phyloP scores from a whole-genome alignment of 2,329 filamentous ascomycete genomes.

The Pseudodiploospora longispora region DNA sequence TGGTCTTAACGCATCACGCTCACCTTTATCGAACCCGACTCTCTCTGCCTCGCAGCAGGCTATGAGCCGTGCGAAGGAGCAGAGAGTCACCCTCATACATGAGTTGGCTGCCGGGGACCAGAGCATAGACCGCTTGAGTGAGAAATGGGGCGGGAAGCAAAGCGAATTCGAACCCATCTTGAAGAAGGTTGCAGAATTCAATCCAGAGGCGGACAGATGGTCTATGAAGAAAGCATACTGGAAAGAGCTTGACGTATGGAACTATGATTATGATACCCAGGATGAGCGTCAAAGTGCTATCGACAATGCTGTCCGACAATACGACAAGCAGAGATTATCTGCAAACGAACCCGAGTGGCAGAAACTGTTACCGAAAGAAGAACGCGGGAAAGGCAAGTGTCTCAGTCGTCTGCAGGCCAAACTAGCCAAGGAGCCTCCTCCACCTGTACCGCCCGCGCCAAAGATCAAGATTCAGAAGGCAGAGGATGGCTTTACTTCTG shows the following conservation, averaged over 20 bases:
- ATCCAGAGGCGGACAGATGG: constrained; percentile 42
- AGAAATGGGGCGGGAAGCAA: constrained; percentile 42
- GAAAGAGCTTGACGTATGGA: constrained; percentile 58
- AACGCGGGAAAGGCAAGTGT: constrained; percentile 50
- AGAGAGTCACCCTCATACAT: constrained; percentile 48
- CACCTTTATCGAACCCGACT: constrained; percentile 43
- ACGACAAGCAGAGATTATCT: constrained; percentile 50
- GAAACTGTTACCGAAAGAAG: constrained; percentile 46
- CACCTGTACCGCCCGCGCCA: constrained; percentile 31
- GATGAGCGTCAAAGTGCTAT: constrained; percentile 52
- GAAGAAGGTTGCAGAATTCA: constrained; percentile 50
- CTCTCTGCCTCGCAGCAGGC: constrained; percentile 43
- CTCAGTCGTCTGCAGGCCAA: constrained; percentile 54
- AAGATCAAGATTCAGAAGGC: constrained; percentile 43
- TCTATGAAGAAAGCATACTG: constrained; percentile 48
- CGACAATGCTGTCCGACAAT: constrained; percentile 52
- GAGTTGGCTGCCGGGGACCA: constrained; percentile 49
- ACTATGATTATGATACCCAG: constrained; percentile 46
- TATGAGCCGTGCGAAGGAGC: constrained; percentile 45
- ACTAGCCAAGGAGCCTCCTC: constrained; percentile 44
- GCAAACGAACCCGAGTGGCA: constrained; percentile 53
- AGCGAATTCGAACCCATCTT: constrained; percentile 47
- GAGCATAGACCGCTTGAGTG: constrained; percentile 39
- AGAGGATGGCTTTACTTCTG: constrained; percentile 37
- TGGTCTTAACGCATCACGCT: constrained; percentile 44